phyloP scores from a whole-genome alignment of 2,329 filamentous ascomycete species.

The Camillea tinctor region DNA sequence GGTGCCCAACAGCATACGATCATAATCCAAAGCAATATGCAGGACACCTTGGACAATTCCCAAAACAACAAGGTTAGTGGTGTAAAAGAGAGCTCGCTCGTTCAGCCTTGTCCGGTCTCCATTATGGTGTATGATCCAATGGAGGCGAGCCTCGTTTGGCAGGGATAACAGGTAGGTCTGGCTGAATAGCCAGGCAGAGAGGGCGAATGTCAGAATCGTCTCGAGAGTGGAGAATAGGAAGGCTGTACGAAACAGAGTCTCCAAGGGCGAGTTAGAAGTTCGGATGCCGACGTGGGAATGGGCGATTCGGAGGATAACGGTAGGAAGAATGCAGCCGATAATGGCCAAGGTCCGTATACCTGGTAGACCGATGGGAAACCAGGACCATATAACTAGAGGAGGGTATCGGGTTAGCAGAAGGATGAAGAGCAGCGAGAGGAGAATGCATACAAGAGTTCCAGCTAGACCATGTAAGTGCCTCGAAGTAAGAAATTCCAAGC shows the following conservation, averaged over 20 bases:
- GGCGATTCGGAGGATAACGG: constrained; percentile 83
- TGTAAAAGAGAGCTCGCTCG: constrained; percentile 80
- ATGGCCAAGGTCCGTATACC: constrained; percentile 74
- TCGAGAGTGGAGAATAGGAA: constrained; percentile 62
- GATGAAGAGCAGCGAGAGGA: background rate
- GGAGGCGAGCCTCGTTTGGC: constrained; percentile 58
- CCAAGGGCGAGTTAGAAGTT: constrained; percentile 66
- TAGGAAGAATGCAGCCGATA: constrained; percentile 70
- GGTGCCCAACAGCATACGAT: constrained; percentile 57
- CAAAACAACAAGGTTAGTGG: constrained; percentile 66
- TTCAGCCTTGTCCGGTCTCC: constrained; percentile 77
- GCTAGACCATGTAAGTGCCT: constrained; percentile 67
- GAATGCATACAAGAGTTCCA: constrained; percentile 65
- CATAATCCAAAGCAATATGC: constrained; percentile 73
- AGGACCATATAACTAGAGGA: constrained; percentile 73
- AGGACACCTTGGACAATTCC: constrained; percentile 66
- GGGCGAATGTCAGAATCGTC: constrained; percentile 71
- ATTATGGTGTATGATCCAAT: constrained; percentile 69
- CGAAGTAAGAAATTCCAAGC: constrained; percentile 68
- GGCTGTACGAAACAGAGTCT: constrained; percentile 60
- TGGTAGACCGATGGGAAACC: constrained; percentile 77
- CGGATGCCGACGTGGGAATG: constrained; percentile 75
- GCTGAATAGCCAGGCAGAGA: constrained; percentile 77
- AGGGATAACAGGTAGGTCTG: constrained; percentile 77
- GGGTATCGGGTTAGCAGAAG: constrained; percentile 5